phyloP scores from a whole-genome alignment of 1,284 basidiomycete species.

The Microbotryum lychnidis-dioicae region DNA sequence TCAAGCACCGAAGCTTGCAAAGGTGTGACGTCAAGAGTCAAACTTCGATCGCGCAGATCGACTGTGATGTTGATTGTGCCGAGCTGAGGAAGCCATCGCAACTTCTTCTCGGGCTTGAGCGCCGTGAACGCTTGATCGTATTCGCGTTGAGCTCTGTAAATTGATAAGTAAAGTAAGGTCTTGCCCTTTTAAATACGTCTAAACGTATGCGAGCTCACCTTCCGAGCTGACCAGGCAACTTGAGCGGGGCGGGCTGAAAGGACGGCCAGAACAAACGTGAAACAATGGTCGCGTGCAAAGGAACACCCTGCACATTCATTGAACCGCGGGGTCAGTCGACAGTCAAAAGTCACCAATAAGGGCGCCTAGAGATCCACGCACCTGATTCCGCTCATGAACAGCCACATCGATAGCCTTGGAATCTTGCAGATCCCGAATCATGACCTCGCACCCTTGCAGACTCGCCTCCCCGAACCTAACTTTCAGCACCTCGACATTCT shows the following conservation, averaged over 20 bases:
- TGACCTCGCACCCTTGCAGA: constrained; percentile 87
- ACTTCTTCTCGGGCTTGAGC: constrained; percentile 82
- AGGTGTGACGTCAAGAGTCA: constrained; percentile 69
- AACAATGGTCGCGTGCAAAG: constrained; percentile 77
- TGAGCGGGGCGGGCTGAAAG: constrained; percentile 60
- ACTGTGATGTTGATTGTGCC: constrained; percentile 71
- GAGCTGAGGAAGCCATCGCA: constrained; percentile 76
- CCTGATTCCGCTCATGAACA: constrained; percentile 63
- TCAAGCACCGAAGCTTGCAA: constrained; percentile 84
- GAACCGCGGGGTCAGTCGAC: too few species aligned
- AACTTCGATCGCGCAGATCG: constrained; percentile 65
- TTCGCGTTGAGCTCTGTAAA: constrained; percentile 56
- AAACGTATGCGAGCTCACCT: constrained; percentile 44
- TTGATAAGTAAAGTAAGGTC: constrained; percentile 10
- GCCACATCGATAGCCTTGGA: constrained; percentile 77
- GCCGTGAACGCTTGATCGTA: constrained; percentile 67
- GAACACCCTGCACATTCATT: constrained; percentile 39
- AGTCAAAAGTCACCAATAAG: background rate
- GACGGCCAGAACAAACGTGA: constrained; percentile 89
- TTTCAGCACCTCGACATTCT: constrained; percentile 86
- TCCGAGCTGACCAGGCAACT: constrained; percentile 73
- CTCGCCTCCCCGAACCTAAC: constrained; percentile 84
- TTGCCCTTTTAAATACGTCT: constrained; percentile 1
- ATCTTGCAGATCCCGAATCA: constrained; percentile 90
- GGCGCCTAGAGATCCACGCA: constrained; percentile 37